phyloP scores from a whole-genome alignment of 371 early-diverging fungal genomes.

The Rhizopus arrhizus region DNA sequence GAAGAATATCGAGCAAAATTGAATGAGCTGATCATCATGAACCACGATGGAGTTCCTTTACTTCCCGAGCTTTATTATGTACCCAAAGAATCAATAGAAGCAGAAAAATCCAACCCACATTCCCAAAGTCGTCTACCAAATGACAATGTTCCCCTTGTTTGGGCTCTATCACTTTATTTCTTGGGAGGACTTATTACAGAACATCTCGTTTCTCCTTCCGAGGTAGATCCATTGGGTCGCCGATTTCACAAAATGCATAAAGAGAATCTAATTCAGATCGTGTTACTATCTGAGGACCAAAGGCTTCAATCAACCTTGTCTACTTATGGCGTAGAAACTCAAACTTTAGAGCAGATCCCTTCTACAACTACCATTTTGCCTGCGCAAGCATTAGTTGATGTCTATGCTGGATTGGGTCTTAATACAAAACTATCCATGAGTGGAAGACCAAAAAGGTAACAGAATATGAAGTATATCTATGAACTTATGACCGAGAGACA shows the following conservation, averaged over 20 bases:
- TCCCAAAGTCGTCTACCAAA: constrained; percentile 78
- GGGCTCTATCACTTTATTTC: constrained; percentile 84
- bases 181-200: constrained; percentile 78
- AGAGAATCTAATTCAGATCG: constrained; percentile 77
- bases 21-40: constrained; percentile 70
- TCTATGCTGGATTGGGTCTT: constrained; percentile 72
- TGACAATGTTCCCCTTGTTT: constrained; percentile 86
- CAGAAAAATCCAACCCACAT: constrained; percentile 72
- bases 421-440: constrained; percentile 77
- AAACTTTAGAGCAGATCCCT: constrained; percentile 66
- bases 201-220: constrained; percentile 71
- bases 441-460: constrained; percentile 75
- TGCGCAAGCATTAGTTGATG: constrained; percentile 76
- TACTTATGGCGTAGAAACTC: constrained; percentile 79
- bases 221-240: constrained; percentile 84
- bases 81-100: constrained; percentile 68
- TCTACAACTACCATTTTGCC: constrained; percentile 68
- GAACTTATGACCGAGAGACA: no score
- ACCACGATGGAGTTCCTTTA: constrained; percentile 42
- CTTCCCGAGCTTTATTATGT: constrained; percentile 88
- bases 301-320: constrained; percentile 67
- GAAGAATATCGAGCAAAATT: constrained; percentile 69
- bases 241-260: constrained; percentile 54
- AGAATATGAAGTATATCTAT: not conserved
- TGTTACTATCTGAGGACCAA: constrained; percentile 74